Evolutionary conservation across 2,329 filamentous ascomycete species (phyloP), one percentile per base, ranked within the genome.

Genomic region (Rhytidhysteron rufulum): DNA sequence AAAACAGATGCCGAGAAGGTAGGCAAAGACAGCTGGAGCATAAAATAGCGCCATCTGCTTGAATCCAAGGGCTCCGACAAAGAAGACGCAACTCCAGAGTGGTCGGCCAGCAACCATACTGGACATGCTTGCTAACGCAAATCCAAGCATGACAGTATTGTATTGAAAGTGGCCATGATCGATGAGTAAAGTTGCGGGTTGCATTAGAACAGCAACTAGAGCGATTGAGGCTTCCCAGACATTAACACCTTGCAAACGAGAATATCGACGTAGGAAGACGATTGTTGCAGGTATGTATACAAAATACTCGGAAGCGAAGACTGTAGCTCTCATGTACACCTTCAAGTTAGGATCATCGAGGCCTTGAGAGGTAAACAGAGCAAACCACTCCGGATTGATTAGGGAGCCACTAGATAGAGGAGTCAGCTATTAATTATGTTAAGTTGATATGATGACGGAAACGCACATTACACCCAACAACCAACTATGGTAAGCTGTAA

Each of bases 31-130:
- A 16, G 85, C 83, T 11, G 94, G 90, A 3, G 94, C 89, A 66
- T 96, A 98, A 70, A 97, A 98, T 13, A 98, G 75, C 1, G 91
- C 91, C 94, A 98, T 98, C 66, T 98, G 93, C 73, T 98, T 98
- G 75, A 97, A 98, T 5, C 88, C 88, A n/a, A 98, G 73, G 3
- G 91, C 87, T 13, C 80, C 81, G 5, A 98, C 93, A 54, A 98
- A 98, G 71, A 95, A 95, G 43, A 95, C 79, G 47, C 88, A 89
- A 19, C 87, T 81, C 89, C 91, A 96, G 46, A 94, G 78, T 55
- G 84, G 84, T 35, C 89, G 80, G 4, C 87, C 87, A 3, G 89
- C 88, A 37, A 95, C 67, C 69, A 97, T 85, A 63, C 86, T 93
- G 31, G 91, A 93, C 71, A 96, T 82, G 54, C 85, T 88, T 1